Conservation (phyloP, 495 filamentous ascomycete genomes). For the Penicillium canescens region DNA sequence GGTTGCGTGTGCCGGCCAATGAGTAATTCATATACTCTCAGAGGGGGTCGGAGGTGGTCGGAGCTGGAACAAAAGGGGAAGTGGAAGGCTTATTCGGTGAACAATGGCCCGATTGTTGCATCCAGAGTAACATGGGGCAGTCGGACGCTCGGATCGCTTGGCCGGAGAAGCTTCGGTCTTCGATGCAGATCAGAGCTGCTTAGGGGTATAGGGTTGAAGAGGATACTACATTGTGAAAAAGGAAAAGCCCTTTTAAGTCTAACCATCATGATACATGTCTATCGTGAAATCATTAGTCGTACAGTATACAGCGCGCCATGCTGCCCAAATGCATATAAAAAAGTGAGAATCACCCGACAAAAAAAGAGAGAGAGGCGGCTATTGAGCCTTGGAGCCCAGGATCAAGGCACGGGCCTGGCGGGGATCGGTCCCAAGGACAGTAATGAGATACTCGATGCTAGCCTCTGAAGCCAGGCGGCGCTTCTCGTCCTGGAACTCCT, state of each 20-base stretch:
- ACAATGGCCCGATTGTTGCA: too few relatives aligned
- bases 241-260: not conserved
- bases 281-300: constrained; percentile 50
- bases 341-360: constrained; percentile 7
- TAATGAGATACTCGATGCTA: constrained; percentile 55
- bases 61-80: too few relatives aligned
- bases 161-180: too few relatives aligned
- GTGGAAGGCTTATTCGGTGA: too few relatives aligned
- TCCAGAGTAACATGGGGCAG: too few relatives aligned
- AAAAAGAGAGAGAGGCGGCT: constrained; percentile 4
- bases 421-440: constrained; percentile 48
- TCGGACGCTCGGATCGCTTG: too few relatives aligned
- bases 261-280: constrained; percentile 44
- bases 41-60: too few relatives aligned
- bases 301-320: constrained; percentile 25
- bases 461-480: constrained; percentile 61
- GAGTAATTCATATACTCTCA: too few relatives aligned
- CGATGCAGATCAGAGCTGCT: too few relatives aligned
- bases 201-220: not conserved
- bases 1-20: not conserved
- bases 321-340: constrained; percentile 13
- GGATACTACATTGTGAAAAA: constrained; percentile 9
- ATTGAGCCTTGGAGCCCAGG: constrained; percentile 23
- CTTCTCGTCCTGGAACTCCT: constrained; percentile 70
- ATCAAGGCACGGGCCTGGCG: constrained; percentile 47